Percentiles rank a stretch among this genome's conserved stretches.
Evolutionary conservation across 805 yeast genomes (phyloP).

Genomic region (Zygosaccharomyces gambellarensis): DNA sequence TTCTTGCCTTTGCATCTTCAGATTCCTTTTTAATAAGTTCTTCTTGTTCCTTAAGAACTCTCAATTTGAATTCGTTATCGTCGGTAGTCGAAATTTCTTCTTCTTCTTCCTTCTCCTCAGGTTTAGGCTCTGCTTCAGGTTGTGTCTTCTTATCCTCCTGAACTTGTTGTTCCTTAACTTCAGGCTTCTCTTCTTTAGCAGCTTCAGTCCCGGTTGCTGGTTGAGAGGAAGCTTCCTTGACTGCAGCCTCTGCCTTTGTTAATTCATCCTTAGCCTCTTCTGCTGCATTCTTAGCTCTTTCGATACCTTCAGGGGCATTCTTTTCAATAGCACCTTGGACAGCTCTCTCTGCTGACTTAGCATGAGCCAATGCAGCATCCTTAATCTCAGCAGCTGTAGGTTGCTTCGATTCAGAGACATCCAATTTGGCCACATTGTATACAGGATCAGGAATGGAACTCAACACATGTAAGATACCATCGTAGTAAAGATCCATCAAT

Average conservation of each 20-base stretch:
- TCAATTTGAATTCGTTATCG: slow-evolving; percentile 59
- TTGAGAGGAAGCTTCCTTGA: slow-evolving; percentile 2
- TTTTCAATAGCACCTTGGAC: background rate
- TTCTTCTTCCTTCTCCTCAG: slow-evolving; percentile 10
- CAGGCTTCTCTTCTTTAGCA: background rate
- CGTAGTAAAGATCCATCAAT: slow-evolving; percentile 50
- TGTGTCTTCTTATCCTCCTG: slow-evolving; percentile 1
- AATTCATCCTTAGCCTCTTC: slow-evolving; percentile 22
- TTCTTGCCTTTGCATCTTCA: slow-evolving; percentile 57
- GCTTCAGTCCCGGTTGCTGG: background rate
- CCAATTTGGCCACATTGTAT: slow-evolving; percentile 89
- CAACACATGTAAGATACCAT: slow-evolving; percentile 81
- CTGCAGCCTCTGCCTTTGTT: slow-evolving; percentile 5
- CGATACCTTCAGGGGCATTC: slow-evolving; percentile 11
- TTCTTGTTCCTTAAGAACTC: slow-evolving; percentile 74
- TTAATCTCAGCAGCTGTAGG: slow-evolving; percentile 8
- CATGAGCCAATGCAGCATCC: slow-evolving; percentile 9
- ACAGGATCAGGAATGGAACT: slow-evolving; percentile 92
- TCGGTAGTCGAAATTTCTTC: slow-evolving; percentile 19
- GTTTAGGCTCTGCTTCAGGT: slow-evolving; percentile 2
- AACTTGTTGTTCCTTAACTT: slow-evolving; percentile 3
- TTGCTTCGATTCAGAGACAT: slow-evolving; percentile 51
- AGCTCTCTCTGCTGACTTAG: slow-evolving; percentile 8
- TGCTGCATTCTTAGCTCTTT: slow-evolving; percentile 10
- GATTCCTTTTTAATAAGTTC: slow-evolving; percentile 81